A percentile compares a stretch with the other conserved stretches of the same genome.
Evolutionary conservation across 768 basidiomycete species (phyloP).

Genomic region (Terana coerulea): DNA sequence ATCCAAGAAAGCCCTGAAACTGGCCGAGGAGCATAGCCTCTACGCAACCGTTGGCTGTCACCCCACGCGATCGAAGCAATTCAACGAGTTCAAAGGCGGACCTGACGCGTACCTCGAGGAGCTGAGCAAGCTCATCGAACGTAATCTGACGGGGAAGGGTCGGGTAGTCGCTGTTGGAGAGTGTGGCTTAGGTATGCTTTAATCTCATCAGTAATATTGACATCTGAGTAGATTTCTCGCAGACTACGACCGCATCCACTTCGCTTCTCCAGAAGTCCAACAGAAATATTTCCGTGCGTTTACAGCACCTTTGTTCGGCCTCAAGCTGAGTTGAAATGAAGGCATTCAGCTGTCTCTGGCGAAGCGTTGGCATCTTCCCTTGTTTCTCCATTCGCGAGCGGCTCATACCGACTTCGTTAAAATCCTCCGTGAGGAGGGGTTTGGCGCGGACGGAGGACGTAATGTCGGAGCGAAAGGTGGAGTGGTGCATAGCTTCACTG

Average conservation of each 20-base stretch:
- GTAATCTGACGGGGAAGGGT: constrained; percentile 47
- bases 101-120: constrained; percentile 57
- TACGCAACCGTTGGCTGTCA: constrained; percentile 80
- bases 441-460: constrained; percentile 51
- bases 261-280: constrained; percentile 58
- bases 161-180: constrained; percentile 74
- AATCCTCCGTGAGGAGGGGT: constrained; percentile 64
- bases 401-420: constrained; percentile 66
- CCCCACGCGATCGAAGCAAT: constrained; percentile 70
- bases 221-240: constrained; percentile 2
- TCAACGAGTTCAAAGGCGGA: constrained; percentile 53
- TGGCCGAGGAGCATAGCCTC: constrained; percentile 57
- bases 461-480: constrained; percentile 60
- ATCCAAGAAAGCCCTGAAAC: constrained; percentile 50
- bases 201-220: neutral
- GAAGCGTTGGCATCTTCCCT: constrained; percentile 66
- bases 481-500: constrained; percentile 84
- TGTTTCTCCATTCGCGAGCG: constrained; percentile 81
- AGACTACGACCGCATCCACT: constrained; percentile 79
- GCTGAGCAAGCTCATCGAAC: constrained; percentile 50
- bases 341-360: constrained; percentile 60
- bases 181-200: constrained; percentile 65
- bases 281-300: constrained; percentile 57
- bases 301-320: neutral
- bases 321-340: neutral